Evolutionary conservation across 139 green algal species (phyloP).

Genomic region (Chlamydomonas urium): DNA sequence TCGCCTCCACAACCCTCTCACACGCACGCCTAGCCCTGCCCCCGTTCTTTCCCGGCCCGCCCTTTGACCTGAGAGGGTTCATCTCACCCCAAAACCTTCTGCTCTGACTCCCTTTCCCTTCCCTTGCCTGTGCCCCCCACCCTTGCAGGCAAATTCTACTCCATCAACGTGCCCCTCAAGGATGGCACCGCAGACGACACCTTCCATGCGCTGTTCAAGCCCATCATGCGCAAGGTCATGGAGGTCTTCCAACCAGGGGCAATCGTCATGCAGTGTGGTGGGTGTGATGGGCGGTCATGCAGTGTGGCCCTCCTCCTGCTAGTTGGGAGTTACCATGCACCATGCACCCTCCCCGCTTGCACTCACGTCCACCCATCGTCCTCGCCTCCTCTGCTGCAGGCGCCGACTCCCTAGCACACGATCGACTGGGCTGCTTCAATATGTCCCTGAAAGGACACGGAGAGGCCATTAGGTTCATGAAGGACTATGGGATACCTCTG

Average conservation of each 20-base stretch:
- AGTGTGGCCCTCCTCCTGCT: no score
- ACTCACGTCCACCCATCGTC: no score
- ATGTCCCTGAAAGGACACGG: slow-evolving; percentile 66
- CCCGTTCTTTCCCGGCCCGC: no score
- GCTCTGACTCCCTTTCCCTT: no score
- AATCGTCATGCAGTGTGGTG: slow-evolving; percentile 18
- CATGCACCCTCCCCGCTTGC: no score
- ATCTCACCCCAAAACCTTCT: background rate
- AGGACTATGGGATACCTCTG: slow-evolving; percentile 82
- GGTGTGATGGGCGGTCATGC: no score
- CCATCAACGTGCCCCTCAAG: slow-evolving; percentile 79
- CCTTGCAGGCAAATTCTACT: slow-evolving; percentile 54
- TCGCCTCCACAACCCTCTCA: no score
- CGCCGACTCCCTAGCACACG: slow-evolving; percentile 82
- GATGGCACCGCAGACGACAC: slow-evolving; percentile 87
- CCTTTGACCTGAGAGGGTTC: no score
- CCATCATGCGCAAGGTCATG: slow-evolving; percentile 80
- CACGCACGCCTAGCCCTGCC: no score
- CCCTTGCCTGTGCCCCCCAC: background rate
- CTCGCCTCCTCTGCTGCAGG: no score
- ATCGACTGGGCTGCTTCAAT: slow-evolving; percentile 92
- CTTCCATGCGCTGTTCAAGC: slow-evolving; percentile 82
- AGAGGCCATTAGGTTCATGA: slow-evolving; percentile 87
- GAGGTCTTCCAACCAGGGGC: slow-evolving; percentile 65
- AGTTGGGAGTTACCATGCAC: no score